phyloP scores from a whole-genome alignment of 345 rosid species.

The Erucastrum elatum region DNA sequence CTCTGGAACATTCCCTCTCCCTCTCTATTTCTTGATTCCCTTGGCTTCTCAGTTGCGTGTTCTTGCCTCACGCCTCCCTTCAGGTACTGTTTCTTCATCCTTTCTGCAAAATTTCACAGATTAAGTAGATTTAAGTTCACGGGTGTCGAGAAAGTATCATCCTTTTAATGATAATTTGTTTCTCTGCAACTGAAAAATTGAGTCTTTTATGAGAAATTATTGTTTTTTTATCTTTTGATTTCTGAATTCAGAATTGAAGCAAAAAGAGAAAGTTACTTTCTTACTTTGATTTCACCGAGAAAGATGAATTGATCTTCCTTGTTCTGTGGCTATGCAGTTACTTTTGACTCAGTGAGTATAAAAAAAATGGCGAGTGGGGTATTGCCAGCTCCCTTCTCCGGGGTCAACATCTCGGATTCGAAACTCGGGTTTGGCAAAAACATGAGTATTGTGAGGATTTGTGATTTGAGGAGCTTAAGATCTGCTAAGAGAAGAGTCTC shows the following conservation, averaged over 20 bases:
- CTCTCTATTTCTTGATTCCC: conserved; percentile 21
- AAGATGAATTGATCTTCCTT: not conserved
- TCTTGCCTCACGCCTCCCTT: not conserved
- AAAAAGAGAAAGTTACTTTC: not conserved
- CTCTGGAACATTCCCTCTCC: conserved; percentile 40
- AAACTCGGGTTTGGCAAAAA: conserved; percentile 61
- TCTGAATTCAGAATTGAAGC: conserved; percentile 1
- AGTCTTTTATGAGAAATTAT: not conserved
- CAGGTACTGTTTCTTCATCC: conserved; percentile 23
- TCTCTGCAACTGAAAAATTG: not conserved
- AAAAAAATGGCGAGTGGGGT: conserved; percentile 69
- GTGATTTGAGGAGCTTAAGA: conserved; percentile 57
- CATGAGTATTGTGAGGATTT: conserved; percentile 63
- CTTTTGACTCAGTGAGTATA: conserved; percentile 21
- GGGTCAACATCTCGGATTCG: conserved; percentile 57
- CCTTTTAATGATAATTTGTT: not conserved
- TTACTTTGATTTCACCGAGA: not conserved
- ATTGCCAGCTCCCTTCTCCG: conserved; percentile 65
- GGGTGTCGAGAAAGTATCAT: not conserved
- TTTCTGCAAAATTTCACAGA: not conserved
- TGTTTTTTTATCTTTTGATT: not conserved
- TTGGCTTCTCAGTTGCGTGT: conserved; percentile 26
- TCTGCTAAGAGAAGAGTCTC: conserved; percentile 50
- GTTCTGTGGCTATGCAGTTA: conserved; percentile 31
- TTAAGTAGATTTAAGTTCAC: not conserved